Base-by-base conservation (phyloP, 352 stramenopile genomes). In the Globisporangium nodosum region DNA sequence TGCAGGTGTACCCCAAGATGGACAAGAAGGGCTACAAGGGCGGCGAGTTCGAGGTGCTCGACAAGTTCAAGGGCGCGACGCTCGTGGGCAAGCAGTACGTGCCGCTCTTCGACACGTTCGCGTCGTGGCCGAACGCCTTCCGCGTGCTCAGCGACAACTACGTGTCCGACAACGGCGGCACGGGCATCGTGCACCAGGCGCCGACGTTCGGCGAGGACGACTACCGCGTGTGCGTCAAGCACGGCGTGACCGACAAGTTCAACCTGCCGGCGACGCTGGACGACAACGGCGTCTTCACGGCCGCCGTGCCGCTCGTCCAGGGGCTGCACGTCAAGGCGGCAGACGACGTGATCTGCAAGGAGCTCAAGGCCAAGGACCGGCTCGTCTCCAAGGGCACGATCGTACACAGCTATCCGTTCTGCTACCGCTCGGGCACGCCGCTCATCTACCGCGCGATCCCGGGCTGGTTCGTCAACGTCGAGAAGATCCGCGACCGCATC, bases 131-230 rank as follows among this genome's bases (percentile, higher is more conserved):
- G 1, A 87, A 92, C 42, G 96, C 94, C 53, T 99, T 98, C 74
- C 88, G 81, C 18, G 94, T 99, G 40, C 69, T 99, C n/a, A 90
- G 80, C 37, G 97, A 99, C 71, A 94, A 76, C 42, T 99, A 99
- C 71, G 97, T 99, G 12, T 99, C 95, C 8, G 94, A 98, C 71
- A 96, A 98, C 63, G 88, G 92, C 70, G 81, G 97, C 69, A 98
- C 96, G 1, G 97, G 96, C 60, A 98, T 99, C 58, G 96, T 99
- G 24, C 97, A 99, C 78, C 95, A 99, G 71, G 96, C 97, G 8
- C 97, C 97, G 3, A 98, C 96, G 6, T 99, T 99, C 69, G 97
- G 97, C 84, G 97, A 99, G 70, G 97, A 99, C 71, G 97, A 99
- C 97, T 99, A 99, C 85, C 94, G 97, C 49, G 97, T 99, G 35